Conservation (phyloP, 2,329 filamentous ascomycete genomes). For the Fusarium goolgardi region DNA sequence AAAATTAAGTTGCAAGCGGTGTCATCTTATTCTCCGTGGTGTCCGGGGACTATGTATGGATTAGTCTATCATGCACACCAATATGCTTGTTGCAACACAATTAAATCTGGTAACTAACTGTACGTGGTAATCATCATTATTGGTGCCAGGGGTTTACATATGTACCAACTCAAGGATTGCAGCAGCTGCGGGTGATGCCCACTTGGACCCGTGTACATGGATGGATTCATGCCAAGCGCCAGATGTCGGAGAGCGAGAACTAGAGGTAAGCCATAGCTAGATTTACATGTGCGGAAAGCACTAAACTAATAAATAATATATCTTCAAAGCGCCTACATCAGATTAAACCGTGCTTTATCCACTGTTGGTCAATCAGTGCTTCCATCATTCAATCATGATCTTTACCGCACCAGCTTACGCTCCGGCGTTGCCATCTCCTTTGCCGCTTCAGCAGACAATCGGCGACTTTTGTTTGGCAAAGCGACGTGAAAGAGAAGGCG, state of each 20-base stretch:
- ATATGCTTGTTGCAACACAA: not conserved
- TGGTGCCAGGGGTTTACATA: not conserved
- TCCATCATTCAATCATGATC: constrained; percentile 2
- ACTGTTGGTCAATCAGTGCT: not conserved
- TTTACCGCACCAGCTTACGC: constrained; percentile 13
- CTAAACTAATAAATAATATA: not conserved
- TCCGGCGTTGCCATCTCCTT: constrained; percentile 5
- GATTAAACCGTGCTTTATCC: not conserved
- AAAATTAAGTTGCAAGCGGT: not conserved
- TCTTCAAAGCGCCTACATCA: not conserved
- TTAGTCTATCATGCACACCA: not conserved
- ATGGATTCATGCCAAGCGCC: not conserved
- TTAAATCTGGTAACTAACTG: constrained; percentile 3
- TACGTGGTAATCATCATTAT: constrained; percentile 1
- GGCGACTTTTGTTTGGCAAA: constrained; percentile 10
- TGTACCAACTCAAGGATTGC: not conserved
- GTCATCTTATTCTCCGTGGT: not conserved
- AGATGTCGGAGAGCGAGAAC: not conserved
- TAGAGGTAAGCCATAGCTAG: not conserved
- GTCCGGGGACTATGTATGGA: not conserved
- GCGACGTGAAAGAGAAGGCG: constrained; percentile 5
- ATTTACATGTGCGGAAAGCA: not conserved
- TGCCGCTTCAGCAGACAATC: constrained; percentile 2
- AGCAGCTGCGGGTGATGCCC: not conserved
- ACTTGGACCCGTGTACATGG: not conserved